Conservation (phyloP, 352 stramenopile genomes). For the Phytopythium aichiense region DNA sequence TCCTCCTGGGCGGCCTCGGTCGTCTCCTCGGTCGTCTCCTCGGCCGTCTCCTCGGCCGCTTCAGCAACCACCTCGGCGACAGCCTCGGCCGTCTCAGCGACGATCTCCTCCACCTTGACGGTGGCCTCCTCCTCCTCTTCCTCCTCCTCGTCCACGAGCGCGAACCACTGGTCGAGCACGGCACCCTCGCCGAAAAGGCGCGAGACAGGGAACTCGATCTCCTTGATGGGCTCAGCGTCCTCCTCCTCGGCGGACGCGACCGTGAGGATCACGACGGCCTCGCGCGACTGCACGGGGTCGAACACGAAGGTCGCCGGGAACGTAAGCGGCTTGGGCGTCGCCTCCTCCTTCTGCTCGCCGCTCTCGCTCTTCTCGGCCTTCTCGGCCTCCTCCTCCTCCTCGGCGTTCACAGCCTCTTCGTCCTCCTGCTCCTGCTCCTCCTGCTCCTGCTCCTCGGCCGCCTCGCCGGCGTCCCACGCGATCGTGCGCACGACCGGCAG, state of each 20-base stretch:
- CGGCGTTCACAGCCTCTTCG: constrained; percentile 2
- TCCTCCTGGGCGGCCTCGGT: constrained; percentile 10
- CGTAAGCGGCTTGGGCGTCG: constrained; percentile 8
- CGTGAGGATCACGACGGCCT: constrained; percentile 72
- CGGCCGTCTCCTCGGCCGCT: constrained; percentile 12
- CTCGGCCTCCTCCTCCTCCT: constrained; percentile 6
- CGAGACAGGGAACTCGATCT: constrained; percentile 74
- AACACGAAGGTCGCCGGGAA: constrained; percentile 78
- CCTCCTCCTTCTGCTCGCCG: constrained; percentile 8
- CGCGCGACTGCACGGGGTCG: constrained; percentile 77
- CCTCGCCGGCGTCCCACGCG: constrained; percentile 21
- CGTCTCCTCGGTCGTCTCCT: constrained; percentile 12
- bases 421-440: constrained; percentile 2
- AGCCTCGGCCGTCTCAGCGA: constrained; percentile 12
- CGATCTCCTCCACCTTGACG: constrained; percentile 21
- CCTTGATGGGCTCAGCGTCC: constrained; percentile 60
- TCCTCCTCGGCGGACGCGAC: constrained; percentile 39
- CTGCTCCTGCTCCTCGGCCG: background rate
- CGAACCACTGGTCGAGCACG: constrained; percentile 68
- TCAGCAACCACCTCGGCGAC: constrained; percentile 14
- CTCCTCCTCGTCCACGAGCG: constrained; percentile 43
- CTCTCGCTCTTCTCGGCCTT: constrained; percentile 7
- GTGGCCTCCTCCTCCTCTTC: background rate
- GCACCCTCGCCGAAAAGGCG: constrained; percentile 57
- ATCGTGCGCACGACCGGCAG: constrained; percentile 35